These are phyloP conservation scores for Pyracantha coccinea DNA, from an alignment of 331 rosid genomes.

Conservation along the genomic window DNA sequence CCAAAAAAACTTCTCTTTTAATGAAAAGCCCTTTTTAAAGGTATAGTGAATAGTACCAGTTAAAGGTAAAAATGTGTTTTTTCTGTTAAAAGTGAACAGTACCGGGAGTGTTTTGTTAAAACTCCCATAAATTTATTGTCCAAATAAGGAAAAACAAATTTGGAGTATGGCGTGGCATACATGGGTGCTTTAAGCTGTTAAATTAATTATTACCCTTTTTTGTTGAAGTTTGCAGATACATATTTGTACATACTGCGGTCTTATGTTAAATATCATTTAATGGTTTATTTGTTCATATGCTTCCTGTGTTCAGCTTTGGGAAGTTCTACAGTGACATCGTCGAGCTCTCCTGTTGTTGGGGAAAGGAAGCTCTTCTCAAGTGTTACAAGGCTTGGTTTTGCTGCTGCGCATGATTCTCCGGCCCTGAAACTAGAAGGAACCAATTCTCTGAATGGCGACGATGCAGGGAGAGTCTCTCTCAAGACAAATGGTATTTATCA, in stretches of 20 bases:
- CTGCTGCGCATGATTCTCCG: constrained; percentile 90
- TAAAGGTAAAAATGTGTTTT: too few relatives aligned
- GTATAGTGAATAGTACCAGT: too few relatives aligned
- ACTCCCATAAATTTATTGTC: neutral
- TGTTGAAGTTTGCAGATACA: neutral
- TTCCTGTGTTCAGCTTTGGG: constrained; percentile 61
- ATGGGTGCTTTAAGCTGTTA: neutral
- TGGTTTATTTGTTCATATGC: neutral
- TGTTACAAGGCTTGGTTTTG: constrained; percentile 87
- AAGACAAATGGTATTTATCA: constrained; percentile 35
- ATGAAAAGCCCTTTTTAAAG: too few relatives aligned
- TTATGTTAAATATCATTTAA: neutral
- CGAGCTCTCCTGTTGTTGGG: constrained; percentile 68
- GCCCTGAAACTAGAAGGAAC: constrained; percentile 61
- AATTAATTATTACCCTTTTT: neutral
- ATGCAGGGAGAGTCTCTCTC: constrained; percentile 25
- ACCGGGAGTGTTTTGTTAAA: too few relatives aligned
- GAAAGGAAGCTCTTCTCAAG: constrained; percentile 74
- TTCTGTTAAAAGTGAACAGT: too few relatives aligned
- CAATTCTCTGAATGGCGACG: constrained; percentile 17
- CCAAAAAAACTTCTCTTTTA: too few relatives aligned
- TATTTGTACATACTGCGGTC: neutral
- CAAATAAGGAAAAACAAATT: neutral
- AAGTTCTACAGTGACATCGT: constrained; percentile 41
- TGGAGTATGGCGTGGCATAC: neutral